A percentile compares a stretch with the other conserved stretches of the same genome.
phyloP scores from a whole-genome alignment of 768 basidiomycete genomes.

The Calocera viscosa region DNA sequence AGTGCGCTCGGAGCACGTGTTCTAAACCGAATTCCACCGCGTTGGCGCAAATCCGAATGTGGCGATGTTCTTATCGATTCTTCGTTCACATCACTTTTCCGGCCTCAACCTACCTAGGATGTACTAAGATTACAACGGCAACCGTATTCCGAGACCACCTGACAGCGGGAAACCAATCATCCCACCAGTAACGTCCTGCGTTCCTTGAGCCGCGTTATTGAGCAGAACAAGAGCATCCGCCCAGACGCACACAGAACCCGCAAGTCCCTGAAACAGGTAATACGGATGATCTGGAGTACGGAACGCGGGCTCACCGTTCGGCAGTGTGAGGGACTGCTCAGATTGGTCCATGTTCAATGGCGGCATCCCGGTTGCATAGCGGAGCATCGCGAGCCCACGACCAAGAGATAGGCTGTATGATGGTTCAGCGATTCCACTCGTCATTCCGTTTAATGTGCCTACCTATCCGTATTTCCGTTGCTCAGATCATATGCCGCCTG shows the following conservation, averaged over 20 bases:
- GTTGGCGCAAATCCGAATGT: not conserved
- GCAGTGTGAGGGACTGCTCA: not conserved
- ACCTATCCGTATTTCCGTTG: not conserved
- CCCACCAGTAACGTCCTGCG: not conserved
- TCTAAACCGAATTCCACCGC: too few species aligned
- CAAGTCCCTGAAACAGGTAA: not conserved
- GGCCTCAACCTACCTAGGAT: not conserved
- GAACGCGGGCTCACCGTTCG: not conserved
- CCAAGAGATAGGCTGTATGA: not conserved
- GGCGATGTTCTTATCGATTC: not conserved
- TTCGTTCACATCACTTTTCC: not conserved
- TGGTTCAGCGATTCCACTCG: not conserved
- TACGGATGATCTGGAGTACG: not conserved
- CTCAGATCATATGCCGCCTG: not conserved
- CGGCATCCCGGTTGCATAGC: not conserved
- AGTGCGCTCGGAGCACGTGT: too few species aligned
- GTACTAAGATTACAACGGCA: not conserved
- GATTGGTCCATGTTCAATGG: not conserved
- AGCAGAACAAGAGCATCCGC: slow-evolving; percentile 2
- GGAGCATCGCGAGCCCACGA: not conserved
- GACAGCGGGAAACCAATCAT: not conserved
- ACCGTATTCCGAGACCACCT: not conserved
- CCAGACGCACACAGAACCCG: not conserved
- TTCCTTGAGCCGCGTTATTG: not conserved
- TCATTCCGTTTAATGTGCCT: not conserved